These are phyloP conservation scores for Ensete ventricosum DNA, from an alignment of 176 grass and related monocot genomes.

Conservation along the genomic window DNA sequence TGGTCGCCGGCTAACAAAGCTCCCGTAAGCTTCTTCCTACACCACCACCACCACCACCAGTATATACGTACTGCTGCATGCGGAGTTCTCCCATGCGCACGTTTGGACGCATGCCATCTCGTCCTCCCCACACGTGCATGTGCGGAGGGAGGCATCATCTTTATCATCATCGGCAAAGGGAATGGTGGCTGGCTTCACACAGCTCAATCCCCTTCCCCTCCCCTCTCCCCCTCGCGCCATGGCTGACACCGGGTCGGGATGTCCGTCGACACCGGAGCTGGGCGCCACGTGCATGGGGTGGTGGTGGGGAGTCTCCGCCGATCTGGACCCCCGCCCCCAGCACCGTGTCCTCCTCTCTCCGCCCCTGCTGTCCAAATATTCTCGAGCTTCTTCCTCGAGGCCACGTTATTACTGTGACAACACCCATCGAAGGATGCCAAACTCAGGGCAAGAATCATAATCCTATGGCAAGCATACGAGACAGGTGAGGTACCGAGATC, in stretches of 20 bases:
- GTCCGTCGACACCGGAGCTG: slow-evolving; percentile 10
- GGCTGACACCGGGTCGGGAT: slow-evolving; percentile 9
- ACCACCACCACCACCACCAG: neutral
- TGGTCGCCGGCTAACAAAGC: neutral
- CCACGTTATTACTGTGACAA: neutral
- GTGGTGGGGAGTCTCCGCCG: neutral
- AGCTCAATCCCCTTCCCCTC: neutral
- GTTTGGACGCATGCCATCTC: neutral
- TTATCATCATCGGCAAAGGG: neutral
- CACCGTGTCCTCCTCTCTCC: neutral
- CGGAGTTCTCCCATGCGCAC: neutral
- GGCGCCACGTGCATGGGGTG: neutral
- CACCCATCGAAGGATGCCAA: no score
- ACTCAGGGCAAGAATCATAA: no score
- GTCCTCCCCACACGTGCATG: neutral
- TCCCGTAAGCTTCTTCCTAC: neutral
- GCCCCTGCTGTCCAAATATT: neutral
- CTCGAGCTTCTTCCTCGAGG: neutral
- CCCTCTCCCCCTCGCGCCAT: neutral
- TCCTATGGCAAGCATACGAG: no score
- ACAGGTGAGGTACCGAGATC: no score
- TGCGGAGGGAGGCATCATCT: neutral
- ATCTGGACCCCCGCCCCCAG: neutral
- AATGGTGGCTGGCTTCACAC: neutral
- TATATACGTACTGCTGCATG: neutral